Base-by-base conservation (phyloP, 345 rosid genomes). In the Brassica cretica region DNA sequence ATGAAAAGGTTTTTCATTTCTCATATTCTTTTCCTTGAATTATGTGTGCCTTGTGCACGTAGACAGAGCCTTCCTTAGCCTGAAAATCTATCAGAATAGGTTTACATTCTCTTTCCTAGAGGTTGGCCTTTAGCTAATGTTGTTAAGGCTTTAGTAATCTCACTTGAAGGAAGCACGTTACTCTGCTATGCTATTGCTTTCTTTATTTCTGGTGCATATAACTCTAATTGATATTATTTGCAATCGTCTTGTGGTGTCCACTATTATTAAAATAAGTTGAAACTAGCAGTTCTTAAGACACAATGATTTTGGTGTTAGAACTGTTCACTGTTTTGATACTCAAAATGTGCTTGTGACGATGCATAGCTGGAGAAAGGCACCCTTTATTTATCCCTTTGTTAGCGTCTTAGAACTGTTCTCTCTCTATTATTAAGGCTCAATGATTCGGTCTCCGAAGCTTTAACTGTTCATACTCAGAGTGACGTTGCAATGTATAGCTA, bases 1-100 rank as follows among this genome's bases (percentile, higher is more conserved):
- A 93, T 82, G 98, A 89, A 80, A 94, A 89, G 94, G 98, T 89
- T 46, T 60, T 41, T 41, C 49, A 41, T 41, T 41, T 41, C 1
- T 41, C 35, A 19, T 63, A 30, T 8, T 21, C 10, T 6, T 64
- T 44, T 46, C 68, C 62, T 8, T 59, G 10, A n/a, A 14, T 12
- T 56, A 58, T 41, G 3, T 66, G 46, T 61, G 24, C 55, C 44
- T 27, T 61, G 63, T 61, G 63, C 30, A 27, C 12, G 21, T 33
- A 59, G 46, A 49, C 7, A 11, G 19, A 24, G 3, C 64, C 32
- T 9, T 61, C 65, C 65, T 11, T 61, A 60, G 37, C 33, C 16
- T 29, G 66, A 35, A 10, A 41, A 30, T 68, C 35, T 55, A 56
- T 41, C n/a, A 21, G 68, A 44, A 6, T 53, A 6, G 60, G 19